Evolutionary conservation across 345 rosid genomes (phyloP).

Genomic region (Syzygium aromaticum): DNA sequence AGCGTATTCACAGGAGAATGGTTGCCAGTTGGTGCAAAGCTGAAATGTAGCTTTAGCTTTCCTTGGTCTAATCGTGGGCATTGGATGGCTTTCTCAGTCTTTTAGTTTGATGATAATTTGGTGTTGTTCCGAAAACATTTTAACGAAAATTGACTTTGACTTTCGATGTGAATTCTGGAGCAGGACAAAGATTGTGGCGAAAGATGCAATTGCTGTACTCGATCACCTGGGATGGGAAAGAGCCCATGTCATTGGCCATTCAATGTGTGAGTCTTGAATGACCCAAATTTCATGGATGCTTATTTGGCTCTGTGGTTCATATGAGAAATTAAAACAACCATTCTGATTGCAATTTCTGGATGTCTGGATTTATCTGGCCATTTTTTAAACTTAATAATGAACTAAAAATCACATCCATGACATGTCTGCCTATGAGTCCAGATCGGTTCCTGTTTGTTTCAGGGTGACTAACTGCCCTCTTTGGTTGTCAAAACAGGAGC

Average conservation of each 20-base stretch:
- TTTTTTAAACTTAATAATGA: background rate
- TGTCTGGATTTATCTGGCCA: background rate
- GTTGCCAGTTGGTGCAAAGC: background rate
- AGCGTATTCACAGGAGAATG: background rate
- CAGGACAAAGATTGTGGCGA: slow-evolving; percentile 85
- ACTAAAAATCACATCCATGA: background rate
- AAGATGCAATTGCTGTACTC: slow-evolving; percentile 70
- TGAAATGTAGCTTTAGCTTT: background rate
- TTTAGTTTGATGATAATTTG: background rate
- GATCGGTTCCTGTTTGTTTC: background rate
- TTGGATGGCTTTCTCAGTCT: background rate
- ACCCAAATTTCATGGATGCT: background rate
- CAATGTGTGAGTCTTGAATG: slow-evolving; percentile 62
- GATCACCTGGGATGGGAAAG: slow-evolving; percentile 88
- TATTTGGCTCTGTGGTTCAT: background rate
- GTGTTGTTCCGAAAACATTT: background rate
- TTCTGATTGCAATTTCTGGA: background rate
- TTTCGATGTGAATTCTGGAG: background rate
- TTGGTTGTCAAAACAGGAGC: slow-evolving; percentile 48
- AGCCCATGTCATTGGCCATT: slow-evolving; percentile 85
- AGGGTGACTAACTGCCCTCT: background rate
- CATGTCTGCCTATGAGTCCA: background rate
- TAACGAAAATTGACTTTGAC: background rate
- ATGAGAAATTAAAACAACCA: background rate
- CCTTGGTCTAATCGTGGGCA: background rate